Evolutionary conservation across 805 yeast genomes (phyloP).

Genomic region (Wickerhamia fluorescens): DNA sequence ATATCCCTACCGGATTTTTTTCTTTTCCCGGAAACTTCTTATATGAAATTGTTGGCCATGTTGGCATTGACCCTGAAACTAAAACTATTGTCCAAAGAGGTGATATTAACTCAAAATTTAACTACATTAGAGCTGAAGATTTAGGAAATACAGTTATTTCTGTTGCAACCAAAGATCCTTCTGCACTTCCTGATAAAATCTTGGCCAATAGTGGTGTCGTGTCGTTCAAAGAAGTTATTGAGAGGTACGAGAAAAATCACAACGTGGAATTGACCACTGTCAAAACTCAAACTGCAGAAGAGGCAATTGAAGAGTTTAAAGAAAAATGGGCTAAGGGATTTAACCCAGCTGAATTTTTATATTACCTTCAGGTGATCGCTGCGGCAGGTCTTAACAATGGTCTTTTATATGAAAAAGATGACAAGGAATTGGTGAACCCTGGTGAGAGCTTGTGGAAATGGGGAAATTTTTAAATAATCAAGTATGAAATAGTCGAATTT

Average conservation of each 20-base stretch:
- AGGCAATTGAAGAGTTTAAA: conserved; percentile 23
- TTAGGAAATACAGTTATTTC: conserved; percentile 12
- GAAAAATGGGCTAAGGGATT: conserved; percentile 22
- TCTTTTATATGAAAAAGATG: conserved; percentile 19
- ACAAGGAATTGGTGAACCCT: conserved; percentile 42
- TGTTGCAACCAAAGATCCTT: conserved; percentile 18
- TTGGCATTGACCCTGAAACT: conserved; percentile 30
- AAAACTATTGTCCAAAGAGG: conserved; percentile 34
- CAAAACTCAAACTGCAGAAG: conserved; percentile 14
- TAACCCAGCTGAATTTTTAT: conserved; percentile 24
- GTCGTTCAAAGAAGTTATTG: too few species aligned
- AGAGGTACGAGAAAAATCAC: too few species aligned
- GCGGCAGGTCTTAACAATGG: conserved; percentile 39
- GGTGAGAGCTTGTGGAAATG: conserved; percentile 38
- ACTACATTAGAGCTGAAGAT: conserved; percentile 25
- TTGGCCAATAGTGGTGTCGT: too few species aligned
- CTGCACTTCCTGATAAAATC: conserved; percentile 40
- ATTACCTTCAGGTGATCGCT: conserved; percentile 22
- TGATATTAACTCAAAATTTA: conserved; percentile 26
- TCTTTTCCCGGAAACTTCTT: conserved; percentile 26
- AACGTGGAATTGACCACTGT: too few species aligned
- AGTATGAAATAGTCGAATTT: too few species aligned
- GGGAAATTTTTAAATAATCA: too few species aligned
- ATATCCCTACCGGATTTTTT: conserved; percentile 34
- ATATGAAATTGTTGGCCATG: conserved; percentile 25